Conservation (phyloP, 2,329 filamentous ascomycete species). For the Aspergillus proliferans region DNA sequence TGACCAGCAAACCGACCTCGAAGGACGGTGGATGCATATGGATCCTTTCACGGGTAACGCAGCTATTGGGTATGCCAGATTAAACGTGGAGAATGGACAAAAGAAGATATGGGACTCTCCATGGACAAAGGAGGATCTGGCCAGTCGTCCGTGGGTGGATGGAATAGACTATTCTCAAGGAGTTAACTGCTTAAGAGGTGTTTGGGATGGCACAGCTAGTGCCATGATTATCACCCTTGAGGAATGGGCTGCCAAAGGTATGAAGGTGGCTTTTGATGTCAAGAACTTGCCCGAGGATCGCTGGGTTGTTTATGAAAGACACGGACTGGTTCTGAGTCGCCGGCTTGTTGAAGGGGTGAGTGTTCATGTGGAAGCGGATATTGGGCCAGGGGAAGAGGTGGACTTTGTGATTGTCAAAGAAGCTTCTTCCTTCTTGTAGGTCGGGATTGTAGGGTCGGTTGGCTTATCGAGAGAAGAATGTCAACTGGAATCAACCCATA, state of each 20-base stretch:
- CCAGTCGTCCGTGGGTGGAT: slow-evolving; percentile 24
- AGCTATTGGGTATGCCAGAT: slow-evolving; percentile 29
- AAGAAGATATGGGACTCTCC: slow-evolving; percentile 23
- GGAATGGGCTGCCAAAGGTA: background rate
- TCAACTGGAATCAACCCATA: too few species aligned
- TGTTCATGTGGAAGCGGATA: background rate
- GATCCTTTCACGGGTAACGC: slow-evolving; percentile 35
- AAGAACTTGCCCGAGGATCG: background rate
- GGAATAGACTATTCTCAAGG: slow-evolving; percentile 13
- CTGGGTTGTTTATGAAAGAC: background rate
- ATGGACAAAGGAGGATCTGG: slow-evolving; percentile 33
- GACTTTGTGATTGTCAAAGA: background rate
- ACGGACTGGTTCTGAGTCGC: background rate
- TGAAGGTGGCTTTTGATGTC: background rate
- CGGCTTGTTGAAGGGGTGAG: background rate
- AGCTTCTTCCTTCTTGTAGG: too few species aligned
- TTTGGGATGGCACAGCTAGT: slow-evolving; percentile 10
- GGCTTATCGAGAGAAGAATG: too few species aligned
- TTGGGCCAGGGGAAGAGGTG: background rate
- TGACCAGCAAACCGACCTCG: too few species aligned
- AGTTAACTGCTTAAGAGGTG: slow-evolving; percentile 18
- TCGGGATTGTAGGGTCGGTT: too few species aligned
- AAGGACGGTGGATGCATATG: slow-evolving; percentile 6
- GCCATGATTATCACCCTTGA: background rate
- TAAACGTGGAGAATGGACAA: slow-evolving; percentile 34